These are phyloP conservation scores for Domatiomyces catenatus DNA, from an alignment of 2,329 filamentous ascomycete genomes.

Conservation along the genomic window DNA sequence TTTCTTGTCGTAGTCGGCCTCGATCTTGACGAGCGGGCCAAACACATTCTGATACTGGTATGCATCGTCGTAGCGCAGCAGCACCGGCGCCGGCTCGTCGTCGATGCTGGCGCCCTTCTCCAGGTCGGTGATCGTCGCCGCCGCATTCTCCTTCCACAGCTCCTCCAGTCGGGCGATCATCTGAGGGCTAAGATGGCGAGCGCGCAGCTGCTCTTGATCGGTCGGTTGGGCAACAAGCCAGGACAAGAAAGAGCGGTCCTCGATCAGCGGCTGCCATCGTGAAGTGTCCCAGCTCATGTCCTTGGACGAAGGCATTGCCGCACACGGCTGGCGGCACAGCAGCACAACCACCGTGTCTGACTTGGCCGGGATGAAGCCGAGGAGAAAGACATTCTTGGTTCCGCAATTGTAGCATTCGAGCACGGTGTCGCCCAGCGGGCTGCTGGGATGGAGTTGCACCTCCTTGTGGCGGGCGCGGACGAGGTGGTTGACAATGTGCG, in stretches of 20 bases:
- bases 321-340: slow-evolving; percentile 90
- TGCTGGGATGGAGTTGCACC: slow-evolving; percentile 87
- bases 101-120: slow-evolving; percentile 86
- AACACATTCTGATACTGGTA: slow-evolving; percentile 99
- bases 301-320: slow-evolving; percentile 85
- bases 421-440: slow-evolving; percentile 84
- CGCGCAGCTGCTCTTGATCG: slow-evolving; percentile 90
- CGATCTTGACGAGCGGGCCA: slow-evolving; percentile 93
- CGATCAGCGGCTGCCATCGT: slow-evolving; percentile 91
- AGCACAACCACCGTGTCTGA: slow-evolving; percentile 96
- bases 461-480: slow-evolving; percentile 97
- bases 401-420: slow-evolving; percentile 99
- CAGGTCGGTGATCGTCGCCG: slow-evolving; percentile 74
- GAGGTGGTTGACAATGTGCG: slow-evolving; percentile 95
- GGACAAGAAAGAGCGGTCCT: slow-evolving; percentile 83
- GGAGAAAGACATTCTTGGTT: slow-evolving; percentile 95
- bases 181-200: slow-evolving; percentile 79
- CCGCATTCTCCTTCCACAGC: slow-evolving; percentile 92
- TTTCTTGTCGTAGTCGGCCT: slow-evolving; percentile 97
- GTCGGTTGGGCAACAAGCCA: slow-evolving; percentile 85
- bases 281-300: slow-evolving; percentile 99
- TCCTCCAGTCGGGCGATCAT: slow-evolving; percentile 95
- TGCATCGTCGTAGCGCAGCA: slow-evolving; percentile 88
- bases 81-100: slow-evolving; percentile 83
- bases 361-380: slow-evolving; percentile 96